Base-by-base conservation (phyloP, 1,139 yeast genomes). In the Lodderomyces theae region DNA sequence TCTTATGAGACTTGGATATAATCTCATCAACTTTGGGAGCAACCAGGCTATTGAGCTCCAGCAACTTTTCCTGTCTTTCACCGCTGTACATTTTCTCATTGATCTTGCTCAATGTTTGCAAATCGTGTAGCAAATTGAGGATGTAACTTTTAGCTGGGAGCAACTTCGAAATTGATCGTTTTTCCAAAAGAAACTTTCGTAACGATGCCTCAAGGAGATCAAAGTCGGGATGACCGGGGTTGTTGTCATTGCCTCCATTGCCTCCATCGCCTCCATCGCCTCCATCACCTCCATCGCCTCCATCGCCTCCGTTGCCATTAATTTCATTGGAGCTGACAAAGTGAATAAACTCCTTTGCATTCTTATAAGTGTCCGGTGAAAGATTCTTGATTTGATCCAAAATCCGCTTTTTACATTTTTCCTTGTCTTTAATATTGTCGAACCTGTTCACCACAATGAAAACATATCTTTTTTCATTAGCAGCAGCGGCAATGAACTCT, bases 381-480 rank as follows among this genome's bases (percentile, higher is more conserved):
- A 94, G 68, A 17, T 71, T 79, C 50, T 86, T 82, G n/a, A 94
- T 89, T 58, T 94, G 99, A 42, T 84, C 88, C 61, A 90, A 64
- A 38, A 94, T 88, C 44, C 84, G 72, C 34, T 74, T 68, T 58
- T 76, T 79, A 62, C 99, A 94, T 47, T 86, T 78, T 39, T 81
- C 79, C 57, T 88, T 86, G 58, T 89, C 87, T 47, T 71, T 74
- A 48, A 92, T 90, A 48, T 78, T 81, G 63, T 92, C 97, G 59
- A 88, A 94, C 54, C 86, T 79, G 64, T 94, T 94, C 35, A 92
- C 95, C 15, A 94, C 97, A 57, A 94, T 89, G 57, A 94, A 94
- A 39, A 92, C 87, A 49, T 89, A 79, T 47, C 94, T 82, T 63
- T 90, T 92, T 54, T 94, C 99, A 41, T 83, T 82, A 1, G 96